Conservation (phyloP, 306 rosid species). For the Vigna radiata region DNA sequence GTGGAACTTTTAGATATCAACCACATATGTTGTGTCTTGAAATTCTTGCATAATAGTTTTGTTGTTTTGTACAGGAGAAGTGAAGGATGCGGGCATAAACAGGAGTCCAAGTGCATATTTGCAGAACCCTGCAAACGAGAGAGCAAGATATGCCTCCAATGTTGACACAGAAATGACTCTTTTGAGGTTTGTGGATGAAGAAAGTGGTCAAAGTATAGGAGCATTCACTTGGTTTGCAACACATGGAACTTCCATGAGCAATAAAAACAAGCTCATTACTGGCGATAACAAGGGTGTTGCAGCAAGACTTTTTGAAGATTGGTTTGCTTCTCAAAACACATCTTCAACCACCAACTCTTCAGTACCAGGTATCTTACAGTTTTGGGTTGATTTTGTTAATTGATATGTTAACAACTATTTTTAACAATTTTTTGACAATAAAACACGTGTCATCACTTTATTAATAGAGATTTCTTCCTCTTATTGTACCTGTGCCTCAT, state of each 20-base stretch:
- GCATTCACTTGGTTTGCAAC: conserved; percentile 82
- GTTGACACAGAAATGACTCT: conserved; percentile 79
- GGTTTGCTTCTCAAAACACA: conserved; percentile 50
- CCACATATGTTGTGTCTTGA: background rate
- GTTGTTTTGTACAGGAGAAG: conserved; percentile 54
- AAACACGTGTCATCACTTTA: too few relatives aligned
- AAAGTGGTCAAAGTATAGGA: conserved; percentile 59
- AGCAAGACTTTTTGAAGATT: conserved; percentile 81
- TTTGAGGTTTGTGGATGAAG: conserved; percentile 67
- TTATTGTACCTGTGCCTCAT: too few relatives aligned
- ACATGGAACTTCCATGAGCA: conserved; percentile 94
- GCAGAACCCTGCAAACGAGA: conserved; percentile 71
- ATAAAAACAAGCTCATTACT: conserved; percentile 73
- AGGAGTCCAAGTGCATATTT: conserved; percentile 89
- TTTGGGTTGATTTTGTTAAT: background rate
- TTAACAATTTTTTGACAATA: too few relatives aligned
- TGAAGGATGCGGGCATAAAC: conserved; percentile 70
- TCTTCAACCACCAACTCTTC: conserved; percentile 42
- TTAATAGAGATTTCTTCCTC: too few relatives aligned
- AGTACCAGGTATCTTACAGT: conserved; percentile 38
- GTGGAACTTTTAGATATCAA: too few relatives aligned
- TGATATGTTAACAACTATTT: too few relatives aligned
- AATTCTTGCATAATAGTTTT: background rate
- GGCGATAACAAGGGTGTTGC: conserved; percentile 95
- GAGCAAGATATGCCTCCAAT: conserved; percentile 60